These are phyloP conservation scores for Ustilago xerochloae DNA, from an alignment of 1,284 basidiomycete genomes.

Conservation along the genomic window DNA sequence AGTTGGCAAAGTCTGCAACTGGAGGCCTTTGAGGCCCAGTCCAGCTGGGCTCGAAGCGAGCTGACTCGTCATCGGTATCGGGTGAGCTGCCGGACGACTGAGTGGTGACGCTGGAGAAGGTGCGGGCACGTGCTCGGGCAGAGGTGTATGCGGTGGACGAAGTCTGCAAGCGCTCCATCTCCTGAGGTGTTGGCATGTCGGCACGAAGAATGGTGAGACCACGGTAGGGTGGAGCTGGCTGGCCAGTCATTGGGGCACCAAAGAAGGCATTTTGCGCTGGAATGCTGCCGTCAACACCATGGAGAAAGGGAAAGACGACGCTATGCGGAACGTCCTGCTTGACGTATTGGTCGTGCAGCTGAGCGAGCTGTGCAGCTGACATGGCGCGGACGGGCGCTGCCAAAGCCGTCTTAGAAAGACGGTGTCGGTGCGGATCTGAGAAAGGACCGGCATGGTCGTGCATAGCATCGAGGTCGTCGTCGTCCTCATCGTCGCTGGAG, in stretches of 20 bases:
- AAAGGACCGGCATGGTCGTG: not conserved
- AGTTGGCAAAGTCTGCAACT: slow-evolving; percentile 1
- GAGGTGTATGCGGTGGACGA: slow-evolving; percentile 21
- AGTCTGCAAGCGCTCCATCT: slow-evolving; percentile 33
- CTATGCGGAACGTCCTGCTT: slow-evolving; percentile 58
- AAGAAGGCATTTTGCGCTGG: slow-evolving; percentile 63
- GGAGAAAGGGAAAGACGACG: slow-evolving; percentile 65
- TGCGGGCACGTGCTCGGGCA: slow-evolving; percentile 28
- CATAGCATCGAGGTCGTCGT: slow-evolving; percentile 12
- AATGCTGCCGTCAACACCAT: slow-evolving; percentile 63
- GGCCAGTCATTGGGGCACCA: slow-evolving; percentile 47
- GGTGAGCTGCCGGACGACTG: slow-evolving; percentile 44
- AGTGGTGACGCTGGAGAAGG: slow-evolving; percentile 50
- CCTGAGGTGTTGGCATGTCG: slow-evolving; percentile 58
- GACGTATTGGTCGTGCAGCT: slow-evolving; percentile 52
- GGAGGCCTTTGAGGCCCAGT: slow-evolving; percentile 7
- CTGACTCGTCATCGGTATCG: slow-evolving; percentile 36
- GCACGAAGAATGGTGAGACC: slow-evolving; percentile 65
- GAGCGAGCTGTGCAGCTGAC: slow-evolving; percentile 56
- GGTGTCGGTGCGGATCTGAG: not conserved
- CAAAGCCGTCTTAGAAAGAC: slow-evolving; percentile 9
- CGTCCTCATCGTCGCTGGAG: slow-evolving; percentile 13
- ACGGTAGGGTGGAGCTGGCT: slow-evolving; percentile 58
- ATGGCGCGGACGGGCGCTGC: slow-evolving; percentile 59
- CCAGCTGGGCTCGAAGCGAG: slow-evolving; percentile 35